A percentile compares a stretch with the other conserved stretches of the same genome.
phyloP scores from a whole-genome alignment of 1,139 yeast species.

The Debaryomyces fabryi region DNA sequence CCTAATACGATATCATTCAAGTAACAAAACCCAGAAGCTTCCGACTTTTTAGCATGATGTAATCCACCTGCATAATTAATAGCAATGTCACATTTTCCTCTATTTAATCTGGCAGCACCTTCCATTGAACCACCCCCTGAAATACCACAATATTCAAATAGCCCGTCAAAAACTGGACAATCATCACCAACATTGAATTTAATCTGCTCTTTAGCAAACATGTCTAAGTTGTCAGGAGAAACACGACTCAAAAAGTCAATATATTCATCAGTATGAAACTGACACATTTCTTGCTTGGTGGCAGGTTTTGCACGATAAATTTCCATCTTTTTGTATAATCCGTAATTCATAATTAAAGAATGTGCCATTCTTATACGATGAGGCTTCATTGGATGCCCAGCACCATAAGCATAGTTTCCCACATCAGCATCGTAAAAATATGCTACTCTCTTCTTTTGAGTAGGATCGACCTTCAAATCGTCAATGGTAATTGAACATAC shows the following conservation, averaged over 20 bases:
- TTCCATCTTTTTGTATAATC: slow-evolving; percentile 95
- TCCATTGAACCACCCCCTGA: slow-evolving; percentile 98
- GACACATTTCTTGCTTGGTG: slow-evolving; percentile 97
- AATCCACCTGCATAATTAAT: slow-evolving; percentile 97
- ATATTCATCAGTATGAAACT: slow-evolving; percentile 96
- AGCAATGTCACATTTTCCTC: slow-evolving; percentile 95
- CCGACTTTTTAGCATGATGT: slow-evolving; percentile 95
- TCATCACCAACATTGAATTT: slow-evolving; percentile 97
- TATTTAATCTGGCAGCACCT: slow-evolving; percentile 89
- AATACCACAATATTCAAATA: slow-evolving; percentile 91
- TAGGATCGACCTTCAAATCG: slow-evolving; percentile 45
- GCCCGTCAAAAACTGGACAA: slow-evolving; percentile 95
- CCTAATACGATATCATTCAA: slow-evolving; percentile 73
- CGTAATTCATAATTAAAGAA: slow-evolving; percentile 94
- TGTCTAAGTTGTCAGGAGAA: slow-evolving; percentile 90
- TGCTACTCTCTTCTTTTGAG: slow-evolving; percentile 47
- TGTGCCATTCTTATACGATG: slow-evolving; percentile 99
- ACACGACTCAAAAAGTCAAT: slow-evolving; percentile 92
- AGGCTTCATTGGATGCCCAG: slow-evolving; percentile 99
- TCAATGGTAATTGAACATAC: slow-evolving; percentile 51
- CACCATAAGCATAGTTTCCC: slow-evolving; percentile 96
- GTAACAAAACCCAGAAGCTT: slow-evolving; percentile 96
- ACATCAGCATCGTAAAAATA: slow-evolving; percentile 73
- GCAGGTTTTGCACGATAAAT: slow-evolving; percentile 97
- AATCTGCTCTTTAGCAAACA: slow-evolving; percentile 89